These are phyloP conservation scores for Ustilago shanxiensis DNA, from an alignment of 1,284 basidiomycete genomes.

Conservation along the genomic window DNA sequence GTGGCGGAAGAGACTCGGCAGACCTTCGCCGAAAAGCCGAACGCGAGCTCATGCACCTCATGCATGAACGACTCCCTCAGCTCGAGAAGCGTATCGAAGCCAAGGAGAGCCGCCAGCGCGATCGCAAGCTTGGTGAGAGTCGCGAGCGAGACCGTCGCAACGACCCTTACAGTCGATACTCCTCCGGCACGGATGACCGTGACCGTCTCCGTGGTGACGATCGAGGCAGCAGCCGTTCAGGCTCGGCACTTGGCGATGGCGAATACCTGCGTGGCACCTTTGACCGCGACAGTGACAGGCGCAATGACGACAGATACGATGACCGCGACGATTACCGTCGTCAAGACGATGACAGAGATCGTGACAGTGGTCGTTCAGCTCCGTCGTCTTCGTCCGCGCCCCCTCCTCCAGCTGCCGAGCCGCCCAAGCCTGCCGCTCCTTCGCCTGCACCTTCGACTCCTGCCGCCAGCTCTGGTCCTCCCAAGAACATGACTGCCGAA, in stretches of 20 bases:
- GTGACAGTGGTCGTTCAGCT: slow-evolving; percentile 71
- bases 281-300: slow-evolving; percentile 64
- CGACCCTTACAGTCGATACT: slow-evolving; percentile 72
- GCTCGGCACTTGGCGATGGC: slow-evolving; percentile 47
- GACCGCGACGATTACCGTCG: slow-evolving; percentile 58
- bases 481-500: slow-evolving; percentile 84
- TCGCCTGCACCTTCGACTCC: slow-evolving; percentile 72
- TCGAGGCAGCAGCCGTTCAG: slow-evolving; percentile 23
- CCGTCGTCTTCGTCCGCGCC: slow-evolving; percentile 69
- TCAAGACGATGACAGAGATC: slow-evolving; percentile 55
- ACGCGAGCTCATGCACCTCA: slow-evolving; percentile 85
- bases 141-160: slow-evolving; percentile 88
- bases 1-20: slow-evolving; percentile 79
- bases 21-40: slow-evolving; percentile 89
- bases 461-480: slow-evolving; percentile 73
- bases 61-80: slow-evolving; percentile 92
- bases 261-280: slow-evolving; percentile 60
- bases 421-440: slow-evolving; percentile 62
- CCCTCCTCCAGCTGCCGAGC: slow-evolving; percentile 68
- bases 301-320: slow-evolving; percentile 69
- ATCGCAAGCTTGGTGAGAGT: slow-evolving; percentile 71
- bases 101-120: slow-evolving; percentile 82
- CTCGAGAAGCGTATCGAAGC: slow-evolving; percentile 87
- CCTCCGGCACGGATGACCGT: slow-evolving; percentile 34
- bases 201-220: slow-evolving; percentile 35